phyloP scores from a whole-genome alignment of 352 stramenopile genomes.

The Phytophthora cryptogea region DNA sequence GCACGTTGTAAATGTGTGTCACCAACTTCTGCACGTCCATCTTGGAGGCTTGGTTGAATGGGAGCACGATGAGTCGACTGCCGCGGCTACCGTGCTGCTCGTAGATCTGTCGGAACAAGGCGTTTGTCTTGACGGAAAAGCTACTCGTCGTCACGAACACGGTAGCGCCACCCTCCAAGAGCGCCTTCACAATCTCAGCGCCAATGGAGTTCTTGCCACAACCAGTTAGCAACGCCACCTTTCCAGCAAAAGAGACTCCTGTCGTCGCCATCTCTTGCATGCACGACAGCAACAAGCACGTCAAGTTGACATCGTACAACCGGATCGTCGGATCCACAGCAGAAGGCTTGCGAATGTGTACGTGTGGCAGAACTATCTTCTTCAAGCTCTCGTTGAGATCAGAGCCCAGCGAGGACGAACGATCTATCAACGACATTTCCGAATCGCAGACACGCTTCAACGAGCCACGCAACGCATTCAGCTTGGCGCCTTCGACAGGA shows the following conservation, averaged over 20 bases:
- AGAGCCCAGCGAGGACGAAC: conserved; percentile 50
- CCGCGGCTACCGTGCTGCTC: conserved; percentile 83
- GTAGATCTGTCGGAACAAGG: conserved; percentile 80
- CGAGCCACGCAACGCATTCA: conserved; percentile 62
- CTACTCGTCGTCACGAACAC: conserved; percentile 87
- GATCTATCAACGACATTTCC: conserved; percentile 44
- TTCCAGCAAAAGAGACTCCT: conserved; percentile 81
- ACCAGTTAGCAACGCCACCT: conserved; percentile 87
- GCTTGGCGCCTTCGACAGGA: conserved; percentile 54
- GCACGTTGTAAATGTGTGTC: conserved; percentile 81
- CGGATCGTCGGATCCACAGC: conserved; percentile 79
- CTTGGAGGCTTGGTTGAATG: conserved; percentile 88
- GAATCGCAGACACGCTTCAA: conserved; percentile 40
- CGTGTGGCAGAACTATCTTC: conserved; percentile 69
- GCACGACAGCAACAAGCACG: conserved; percentile 73
- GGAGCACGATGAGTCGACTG: conserved; percentile 76
- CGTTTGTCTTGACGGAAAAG: conserved; percentile 60
- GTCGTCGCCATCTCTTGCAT: conserved; percentile 86
- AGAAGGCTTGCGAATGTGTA: conserved; percentile 78
- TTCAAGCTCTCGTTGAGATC: conserved; percentile 69
- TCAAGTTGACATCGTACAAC: conserved; percentile 82
- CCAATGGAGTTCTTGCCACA: conserved; percentile 87
- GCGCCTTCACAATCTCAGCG: conserved; percentile 80
- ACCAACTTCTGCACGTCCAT: conserved; percentile 73
- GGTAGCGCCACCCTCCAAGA: conserved; percentile 85